These are phyloP conservation scores for Colletotrichum zoysiae DNA, from an alignment of 2,329 filamentous ascomycete species.

Conservation along the genomic window DNA sequence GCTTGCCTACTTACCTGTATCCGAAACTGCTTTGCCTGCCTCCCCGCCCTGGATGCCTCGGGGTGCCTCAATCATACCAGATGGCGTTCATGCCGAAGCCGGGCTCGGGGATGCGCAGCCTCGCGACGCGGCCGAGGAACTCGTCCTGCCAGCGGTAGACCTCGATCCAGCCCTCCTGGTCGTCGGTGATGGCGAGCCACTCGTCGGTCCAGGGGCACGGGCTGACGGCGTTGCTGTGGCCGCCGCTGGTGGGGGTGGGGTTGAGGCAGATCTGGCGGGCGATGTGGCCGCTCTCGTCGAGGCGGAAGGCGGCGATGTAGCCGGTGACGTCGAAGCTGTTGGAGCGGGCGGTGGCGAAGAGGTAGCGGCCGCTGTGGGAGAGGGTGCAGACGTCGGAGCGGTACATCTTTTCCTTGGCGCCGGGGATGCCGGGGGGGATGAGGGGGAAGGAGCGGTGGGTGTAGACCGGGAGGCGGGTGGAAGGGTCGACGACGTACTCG, in stretches of 20 bases:
- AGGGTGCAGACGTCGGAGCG: constrained; percentile 87
- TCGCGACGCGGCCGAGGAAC: constrained; percentile 81
- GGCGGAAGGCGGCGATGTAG: constrained; percentile 84
- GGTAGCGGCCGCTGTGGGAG: constrained; percentile 76
- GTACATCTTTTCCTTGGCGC: constrained; percentile 71
- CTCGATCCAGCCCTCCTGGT: constrained; percentile 88
- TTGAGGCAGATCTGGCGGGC: constrained; percentile 84
- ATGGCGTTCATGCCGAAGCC: constrained; percentile 98
- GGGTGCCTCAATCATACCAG: constrained; percentile 76
- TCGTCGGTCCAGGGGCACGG: constrained; percentile 88
- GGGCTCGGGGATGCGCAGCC: constrained; percentile 83
- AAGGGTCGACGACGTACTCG: constrained; percentile 83
- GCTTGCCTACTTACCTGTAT: background rate
- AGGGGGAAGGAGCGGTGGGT: constrained; percentile 82
- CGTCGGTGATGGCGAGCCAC: constrained; percentile 90
- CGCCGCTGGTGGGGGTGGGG: constrained; percentile 87
- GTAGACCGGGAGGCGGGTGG: constrained; percentile 81
- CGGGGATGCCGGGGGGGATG: constrained; percentile 78
- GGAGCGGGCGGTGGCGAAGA: constrained; percentile 87
- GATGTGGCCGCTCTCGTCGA: constrained; percentile 76
- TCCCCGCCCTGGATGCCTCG: no score
- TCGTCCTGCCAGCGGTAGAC: constrained; percentile 90
- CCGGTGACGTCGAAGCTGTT: constrained; percentile 82
- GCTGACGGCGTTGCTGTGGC: constrained; percentile 89
- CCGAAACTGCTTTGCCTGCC: background rate